These are phyloP conservation scores for Hippophae gyantsensis DNA, from an alignment of 306 rosid species.

Conservation along the genomic window DNA sequence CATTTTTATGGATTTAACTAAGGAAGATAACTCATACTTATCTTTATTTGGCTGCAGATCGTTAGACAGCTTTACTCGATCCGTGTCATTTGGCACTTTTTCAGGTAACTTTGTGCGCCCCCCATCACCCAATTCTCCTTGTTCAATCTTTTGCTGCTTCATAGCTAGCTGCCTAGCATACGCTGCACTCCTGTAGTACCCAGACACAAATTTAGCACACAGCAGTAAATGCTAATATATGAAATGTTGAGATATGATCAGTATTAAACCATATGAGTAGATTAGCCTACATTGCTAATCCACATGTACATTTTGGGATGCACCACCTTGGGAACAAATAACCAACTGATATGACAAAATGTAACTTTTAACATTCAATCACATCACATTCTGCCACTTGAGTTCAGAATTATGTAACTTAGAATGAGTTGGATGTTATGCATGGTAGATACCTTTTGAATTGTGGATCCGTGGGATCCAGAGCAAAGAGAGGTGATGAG, in stretches of 20 bases:
- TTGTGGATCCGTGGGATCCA: slow-evolving; percentile 88
- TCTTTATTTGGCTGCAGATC: slow-evolving; percentile 28
- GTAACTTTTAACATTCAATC: slow-evolving; percentile 25
- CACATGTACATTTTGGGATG: too few species aligned
- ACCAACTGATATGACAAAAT: slow-evolving; percentile 16
- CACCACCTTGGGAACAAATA: too few species aligned
- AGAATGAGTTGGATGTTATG: too few species aligned
- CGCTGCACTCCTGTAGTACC: slow-evolving; percentile 59
- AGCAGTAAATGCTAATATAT: not conserved
- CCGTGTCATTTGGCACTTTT: slow-evolving; percentile 3
- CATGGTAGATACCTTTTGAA: slow-evolving; percentile 60
- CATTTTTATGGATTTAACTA: slow-evolving; percentile 65
- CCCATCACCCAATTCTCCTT: slow-evolving; percentile 24
- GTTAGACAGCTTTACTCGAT: slow-evolving; percentile 22
- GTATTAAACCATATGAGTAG: not conserved
- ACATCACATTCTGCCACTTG: slow-evolving; percentile 15
- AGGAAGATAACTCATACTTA: slow-evolving; percentile 40
- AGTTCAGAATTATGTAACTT: slow-evolving; percentile 22
- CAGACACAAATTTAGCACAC: slow-evolving; percentile 12
- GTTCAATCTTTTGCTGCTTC: slow-evolving; percentile 34
- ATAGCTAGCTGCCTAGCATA: slow-evolving; percentile 51
- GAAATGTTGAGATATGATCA: too few species aligned
- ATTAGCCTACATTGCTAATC: not conserved
- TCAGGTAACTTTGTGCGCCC: slow-evolving; percentile 17
- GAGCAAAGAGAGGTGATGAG: slow-evolving; percentile 43